Percentiles rank a stretch among this genome's conserved stretches.
Conservation (phyloP, 345 rosid species). For the Trapa bicornis region DNA sequence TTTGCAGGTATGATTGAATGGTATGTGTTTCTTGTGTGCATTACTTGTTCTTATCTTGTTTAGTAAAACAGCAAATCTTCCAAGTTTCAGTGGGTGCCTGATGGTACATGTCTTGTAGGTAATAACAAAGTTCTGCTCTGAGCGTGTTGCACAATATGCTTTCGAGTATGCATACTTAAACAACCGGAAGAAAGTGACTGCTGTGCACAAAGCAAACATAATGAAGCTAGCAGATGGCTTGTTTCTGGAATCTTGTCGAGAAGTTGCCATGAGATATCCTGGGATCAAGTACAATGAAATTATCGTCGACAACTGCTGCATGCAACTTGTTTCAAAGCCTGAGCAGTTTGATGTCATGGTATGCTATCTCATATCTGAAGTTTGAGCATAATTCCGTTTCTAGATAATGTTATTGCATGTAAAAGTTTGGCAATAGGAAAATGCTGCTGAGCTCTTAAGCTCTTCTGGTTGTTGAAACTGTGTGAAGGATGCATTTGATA, state of each 20-base stretch:
- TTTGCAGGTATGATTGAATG: not conserved
- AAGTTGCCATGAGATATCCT: conserved; percentile 68
- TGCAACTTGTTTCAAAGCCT: conserved; percentile 97
- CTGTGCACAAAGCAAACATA: conserved; percentile 95
- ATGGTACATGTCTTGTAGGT: conserved; percentile 35
- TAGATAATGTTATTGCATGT: not conserved
- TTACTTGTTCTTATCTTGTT: not conserved
- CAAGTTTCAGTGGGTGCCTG: not conserved
- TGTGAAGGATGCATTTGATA: no score
- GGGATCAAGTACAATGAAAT: conserved; percentile 80
- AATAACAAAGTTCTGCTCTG: conserved; percentile 94
- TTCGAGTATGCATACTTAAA: conserved; percentile 93
- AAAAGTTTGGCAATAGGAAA: no score
- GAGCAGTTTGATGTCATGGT: conserved; percentile 99
- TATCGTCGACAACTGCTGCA: conserved; percentile 91
- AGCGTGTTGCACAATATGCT: conserved; percentile 86
- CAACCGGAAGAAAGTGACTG: conserved; percentile 85
- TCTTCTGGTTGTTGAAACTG: no score
- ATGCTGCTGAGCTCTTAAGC: no score
- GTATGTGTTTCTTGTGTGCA: not conserved
- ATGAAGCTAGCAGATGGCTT: conserved; percentile 99
- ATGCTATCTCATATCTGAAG: conserved; percentile 9
- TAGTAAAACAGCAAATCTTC: not conserved
- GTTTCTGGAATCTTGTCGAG: conserved; percentile 89
- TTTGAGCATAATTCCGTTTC: not conserved